phyloP scores from a whole-genome alignment of 75 land plant genomes.

The Sequoiadendron giganteum region DNA sequence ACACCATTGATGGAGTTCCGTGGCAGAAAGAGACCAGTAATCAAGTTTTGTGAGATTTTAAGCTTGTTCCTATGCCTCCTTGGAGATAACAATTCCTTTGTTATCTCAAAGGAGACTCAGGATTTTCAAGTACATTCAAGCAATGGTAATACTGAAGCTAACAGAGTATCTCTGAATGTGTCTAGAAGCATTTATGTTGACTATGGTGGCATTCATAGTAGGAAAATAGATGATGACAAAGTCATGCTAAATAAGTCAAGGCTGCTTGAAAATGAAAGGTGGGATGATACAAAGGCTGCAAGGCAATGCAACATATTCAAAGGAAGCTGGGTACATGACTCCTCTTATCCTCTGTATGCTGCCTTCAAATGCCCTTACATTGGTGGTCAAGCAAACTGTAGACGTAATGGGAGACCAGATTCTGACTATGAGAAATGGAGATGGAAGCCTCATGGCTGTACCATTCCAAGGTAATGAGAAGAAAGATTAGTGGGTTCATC shows the following conservation, averaged over 20 bases:
- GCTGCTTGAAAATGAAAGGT: background rate
- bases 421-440: constrained; percentile 64
- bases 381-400: constrained; percentile 43
- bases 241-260: background rate
- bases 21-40: background rate
- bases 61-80: background rate
- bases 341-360: constrained; percentile 61
- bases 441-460: constrained; percentile 60
- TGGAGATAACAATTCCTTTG: background rate
- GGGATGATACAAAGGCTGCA: background rate
- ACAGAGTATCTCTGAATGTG: background rate
- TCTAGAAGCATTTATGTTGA: background rate
- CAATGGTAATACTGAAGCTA: background rate
- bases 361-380: constrained; percentile 48
- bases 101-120: background rate
- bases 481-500: background rate
- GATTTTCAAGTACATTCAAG: background rate
- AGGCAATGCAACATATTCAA: constrained; percentile 39
- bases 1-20: background rate
- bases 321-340: constrained; percentile 65
- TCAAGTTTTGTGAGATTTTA: background rate
- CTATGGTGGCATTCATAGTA: background rate
- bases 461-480: constrained; percentile 49
- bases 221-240: background rate
- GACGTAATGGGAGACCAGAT: constrained; percentile 65